Evolutionary conservation across 768 basidiomycete species (phyloP).

Genomic region (Leccinellum luteum): DNA sequence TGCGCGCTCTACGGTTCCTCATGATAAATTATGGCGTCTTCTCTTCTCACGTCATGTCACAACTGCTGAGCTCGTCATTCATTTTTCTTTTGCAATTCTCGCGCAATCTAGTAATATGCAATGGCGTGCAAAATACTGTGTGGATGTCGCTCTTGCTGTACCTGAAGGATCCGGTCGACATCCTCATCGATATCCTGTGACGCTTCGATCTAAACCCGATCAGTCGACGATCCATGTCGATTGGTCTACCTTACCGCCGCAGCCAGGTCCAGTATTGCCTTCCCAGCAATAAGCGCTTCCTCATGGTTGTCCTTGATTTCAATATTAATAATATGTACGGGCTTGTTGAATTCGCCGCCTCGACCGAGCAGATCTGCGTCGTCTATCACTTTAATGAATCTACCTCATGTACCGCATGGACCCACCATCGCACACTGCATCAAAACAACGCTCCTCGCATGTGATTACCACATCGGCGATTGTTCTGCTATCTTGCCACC

Average conservation of each 20-base stretch:
- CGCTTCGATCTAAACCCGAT: slow-evolving; percentile 67
- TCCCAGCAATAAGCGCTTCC: slow-evolving; percentile 94
- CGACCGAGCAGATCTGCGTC: slow-evolving; percentile 73
- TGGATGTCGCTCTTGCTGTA: slow-evolving; percentile 86
- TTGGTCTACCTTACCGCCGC: slow-evolving; percentile 61
- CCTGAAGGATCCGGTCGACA: slow-evolving; percentile 81
- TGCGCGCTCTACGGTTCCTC: not conserved
- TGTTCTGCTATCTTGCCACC: slow-evolving; percentile 90
- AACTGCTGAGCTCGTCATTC: not conserved
- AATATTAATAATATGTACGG: slow-evolving; percentile 95
- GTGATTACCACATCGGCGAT: slow-evolving; percentile 98
- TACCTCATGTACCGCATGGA: slow-evolving; percentile 12
- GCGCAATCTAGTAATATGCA: slow-evolving; percentile 70
- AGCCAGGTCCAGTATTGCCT: slow-evolving; percentile 90
- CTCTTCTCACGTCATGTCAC: slow-evolving; percentile 53
- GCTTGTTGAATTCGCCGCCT: slow-evolving; percentile 90
- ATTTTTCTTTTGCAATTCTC: slow-evolving; percentile 10
- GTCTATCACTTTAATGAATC: slow-evolving; percentile 12
- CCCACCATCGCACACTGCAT: slow-evolving; percentile 96
- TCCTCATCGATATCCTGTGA: slow-evolving; percentile 87
- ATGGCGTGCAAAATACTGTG: slow-evolving; percentile 90
- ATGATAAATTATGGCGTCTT: slow-evolving; percentile 52
- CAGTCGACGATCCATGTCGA: slow-evolving; percentile 7
- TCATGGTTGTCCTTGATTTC: slow-evolving; percentile 99
- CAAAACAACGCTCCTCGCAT: slow-evolving; percentile 98